phyloP scores from a whole-genome alignment of 1,139 yeast genomes.

The Nakaseomyces glabratus region DNA sequence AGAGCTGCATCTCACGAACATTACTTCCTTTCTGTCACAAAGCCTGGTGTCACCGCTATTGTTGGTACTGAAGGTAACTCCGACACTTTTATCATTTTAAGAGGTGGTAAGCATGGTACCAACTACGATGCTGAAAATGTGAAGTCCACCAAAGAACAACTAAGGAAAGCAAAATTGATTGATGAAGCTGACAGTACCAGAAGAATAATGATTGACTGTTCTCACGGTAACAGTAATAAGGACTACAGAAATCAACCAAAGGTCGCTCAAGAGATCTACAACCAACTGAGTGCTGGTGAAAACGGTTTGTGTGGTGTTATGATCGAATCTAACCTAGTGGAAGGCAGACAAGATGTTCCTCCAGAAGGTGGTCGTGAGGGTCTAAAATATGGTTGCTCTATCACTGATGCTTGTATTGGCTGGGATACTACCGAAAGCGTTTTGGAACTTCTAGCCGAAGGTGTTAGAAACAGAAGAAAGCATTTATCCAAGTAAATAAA shows the following conservation, averaged over 20 bases:
- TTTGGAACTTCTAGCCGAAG: conserved; percentile 60
- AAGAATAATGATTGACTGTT: conserved; percentile 93
- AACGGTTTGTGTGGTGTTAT: conserved; percentile 79
- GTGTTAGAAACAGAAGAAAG: conserved; percentile 68
- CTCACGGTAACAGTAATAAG: conserved; percentile 91
- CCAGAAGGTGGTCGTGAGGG: conserved; percentile 65
- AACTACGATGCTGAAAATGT: conserved; percentile 76
- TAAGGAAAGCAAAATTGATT: conserved; percentile 48
- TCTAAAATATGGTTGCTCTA: conserved; percentile 83
- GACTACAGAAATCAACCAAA: conserved; percentile 87
- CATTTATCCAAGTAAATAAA: neutral
- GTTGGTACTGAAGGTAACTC: conserved; percentile 91
- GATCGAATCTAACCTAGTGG: conserved; percentile 88
- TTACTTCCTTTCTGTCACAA: conserved; percentile 88
- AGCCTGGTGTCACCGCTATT: conserved; percentile 90
- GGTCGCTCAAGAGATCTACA: conserved; percentile 74
- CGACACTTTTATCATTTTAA: conserved; percentile 80
- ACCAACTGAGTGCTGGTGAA: conserved; percentile 73
- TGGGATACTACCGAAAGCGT: conserved; percentile 78
- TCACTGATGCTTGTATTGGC: conserved; percentile 93
- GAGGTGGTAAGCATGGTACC: conserved; percentile 93
- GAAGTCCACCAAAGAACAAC: conserved; percentile 54
- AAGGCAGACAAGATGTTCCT: conserved; percentile 89
- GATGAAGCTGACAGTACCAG: conserved; percentile 41
- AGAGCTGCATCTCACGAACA: conserved; percentile 90